A percentile compares a stretch with the other conserved stretches of the same genome.
Conservation (phyloP, 345 rosid species). For the Gossypium thurberi region DNA sequence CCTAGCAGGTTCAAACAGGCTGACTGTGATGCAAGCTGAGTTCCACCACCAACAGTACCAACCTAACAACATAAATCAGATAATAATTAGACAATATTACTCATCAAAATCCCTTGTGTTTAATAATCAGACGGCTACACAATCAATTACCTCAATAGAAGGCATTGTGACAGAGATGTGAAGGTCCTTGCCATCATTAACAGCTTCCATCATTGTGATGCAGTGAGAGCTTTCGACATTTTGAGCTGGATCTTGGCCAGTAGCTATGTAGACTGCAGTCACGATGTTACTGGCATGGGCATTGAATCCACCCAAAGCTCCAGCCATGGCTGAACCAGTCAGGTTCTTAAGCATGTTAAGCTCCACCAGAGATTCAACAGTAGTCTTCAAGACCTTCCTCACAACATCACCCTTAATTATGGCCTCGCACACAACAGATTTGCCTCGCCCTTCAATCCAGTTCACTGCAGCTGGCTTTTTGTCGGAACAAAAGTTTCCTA, state of each 20-base stretch:
- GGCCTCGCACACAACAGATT: slow-evolving; percentile 24
- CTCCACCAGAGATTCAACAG: slow-evolving; percentile 54
- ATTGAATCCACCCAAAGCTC: slow-evolving; percentile 69
- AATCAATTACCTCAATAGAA: slow-evolving; percentile 33
- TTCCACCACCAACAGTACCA: slow-evolving; percentile 22
- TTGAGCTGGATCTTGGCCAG: no score
- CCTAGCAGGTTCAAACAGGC: slow-evolving; percentile 65
- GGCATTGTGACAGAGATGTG: no score
- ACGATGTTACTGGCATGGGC: slow-evolving; percentile 71
- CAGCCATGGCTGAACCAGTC: slow-evolving; percentile 66
- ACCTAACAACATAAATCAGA: slow-evolving; percentile 29
- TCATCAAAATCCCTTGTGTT: neutral
- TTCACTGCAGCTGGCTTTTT: no score
- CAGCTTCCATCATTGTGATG: no score
- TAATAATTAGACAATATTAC: neutral
- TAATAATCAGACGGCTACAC: neutral
- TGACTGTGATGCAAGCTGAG: slow-evolving; percentile 70
- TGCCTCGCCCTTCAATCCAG: no score
- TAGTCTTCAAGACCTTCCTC: slow-evolving; percentile 55
- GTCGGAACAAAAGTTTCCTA: slow-evolving; percentile 34
- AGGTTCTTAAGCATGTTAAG: slow-evolving; percentile 71
- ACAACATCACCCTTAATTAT: slow-evolving; percentile 52
- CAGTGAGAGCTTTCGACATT: no score
- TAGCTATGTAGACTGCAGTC: slow-evolving; percentile 35
- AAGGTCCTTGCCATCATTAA: no score